These are phyloP conservation scores for Blastocystis sp. DNA, from an alignment of 352 stramenopile genomes.

Conservation along the genomic window DNA sequence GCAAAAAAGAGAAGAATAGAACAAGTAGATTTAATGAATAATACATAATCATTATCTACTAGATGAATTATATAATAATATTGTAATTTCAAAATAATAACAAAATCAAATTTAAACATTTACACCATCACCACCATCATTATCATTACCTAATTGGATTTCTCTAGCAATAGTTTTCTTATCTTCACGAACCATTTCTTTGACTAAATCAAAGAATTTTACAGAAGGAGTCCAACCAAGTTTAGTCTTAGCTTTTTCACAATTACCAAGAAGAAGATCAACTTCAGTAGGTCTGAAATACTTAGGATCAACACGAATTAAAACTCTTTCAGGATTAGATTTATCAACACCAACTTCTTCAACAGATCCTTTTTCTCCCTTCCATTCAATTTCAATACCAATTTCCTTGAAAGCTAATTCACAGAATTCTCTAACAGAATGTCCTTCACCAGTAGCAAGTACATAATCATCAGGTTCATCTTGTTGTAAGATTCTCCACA, in stretches of 20 bases:
- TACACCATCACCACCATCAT: no score
- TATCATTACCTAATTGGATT: no score
- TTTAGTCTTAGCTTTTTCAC: conserved; percentile 66
- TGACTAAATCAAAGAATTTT: conserved; percentile 70
- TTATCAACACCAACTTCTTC: conserved; percentile 72
- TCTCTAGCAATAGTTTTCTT: no score
- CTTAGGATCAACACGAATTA: conserved; percentile 77
- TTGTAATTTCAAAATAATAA: no score
- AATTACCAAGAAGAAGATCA: conserved; percentile 78
- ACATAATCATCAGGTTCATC: conserved; percentile 68
- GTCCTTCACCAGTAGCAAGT: conserved; percentile 78
- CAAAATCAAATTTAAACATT: no score
- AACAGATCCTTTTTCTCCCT: conserved; percentile 51
- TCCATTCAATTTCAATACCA: conserved; percentile 55
- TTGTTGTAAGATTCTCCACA: conserved; percentile 93
- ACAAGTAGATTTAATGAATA: no score
- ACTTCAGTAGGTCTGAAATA: conserved; percentile 96
- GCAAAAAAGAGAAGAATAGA: no score
- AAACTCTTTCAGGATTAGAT: conserved; percentile 48
- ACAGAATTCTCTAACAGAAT: conserved; percentile 90
- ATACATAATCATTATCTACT: no score
- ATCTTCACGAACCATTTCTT: conserved; percentile 92
- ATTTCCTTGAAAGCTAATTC: conserved; percentile 75
- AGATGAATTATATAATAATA: no score
- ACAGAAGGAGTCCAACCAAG: conserved; percentile 72